Evolutionary conservation across 2,329 filamentous ascomycete genomes (phyloP).

Genomic region (Colletotrichum lindemuthianum): DNA sequence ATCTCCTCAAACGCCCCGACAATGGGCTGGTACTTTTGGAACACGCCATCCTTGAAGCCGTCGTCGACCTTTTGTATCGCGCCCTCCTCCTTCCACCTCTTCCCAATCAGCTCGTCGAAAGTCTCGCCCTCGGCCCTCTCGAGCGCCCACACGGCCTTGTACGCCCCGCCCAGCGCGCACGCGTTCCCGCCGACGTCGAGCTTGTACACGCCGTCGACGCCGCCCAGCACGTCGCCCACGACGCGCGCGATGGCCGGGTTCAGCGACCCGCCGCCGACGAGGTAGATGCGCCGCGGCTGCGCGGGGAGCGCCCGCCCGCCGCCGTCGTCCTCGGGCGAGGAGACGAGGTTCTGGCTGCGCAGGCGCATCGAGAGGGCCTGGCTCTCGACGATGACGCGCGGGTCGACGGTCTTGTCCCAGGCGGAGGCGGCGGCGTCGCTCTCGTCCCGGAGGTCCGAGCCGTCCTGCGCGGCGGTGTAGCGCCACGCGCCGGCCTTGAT

Average conservation of each 20-base stretch:
- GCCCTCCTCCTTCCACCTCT: constrained; percentile 85
- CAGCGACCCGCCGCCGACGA: constrained; percentile 90
- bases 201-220: constrained; percentile 88
- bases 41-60: constrained; percentile 80
- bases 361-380: constrained; percentile 92
- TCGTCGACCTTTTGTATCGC: constrained; percentile 85
- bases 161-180: constrained; percentile 91
- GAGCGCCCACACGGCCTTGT: constrained; percentile 94
- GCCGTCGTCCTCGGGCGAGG: constrained; percentile 52
- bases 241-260: constrained; percentile 90
- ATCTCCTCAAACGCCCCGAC: constrained; percentile 80
- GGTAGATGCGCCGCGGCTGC: constrained; percentile 89
- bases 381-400: constrained; percentile 90
- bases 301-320: constrained; percentile 66
- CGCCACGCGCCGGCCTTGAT: constrained; percentile 88
- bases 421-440: constrained; percentile 46
- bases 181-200: constrained; percentile 96
- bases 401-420: constrained; percentile 74
- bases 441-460: constrained; percentile 56
- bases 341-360: constrained; percentile 81
- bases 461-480: constrained; percentile 68
- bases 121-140: constrained; percentile 75
- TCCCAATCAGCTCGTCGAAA: constrained; percentile 88
- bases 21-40: constrained; percentile 80
- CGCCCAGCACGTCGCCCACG: constrained; percentile 88